Evolutionary conservation across 306 rosid species (phyloP).

Genomic region (Myrica gale): DNA sequence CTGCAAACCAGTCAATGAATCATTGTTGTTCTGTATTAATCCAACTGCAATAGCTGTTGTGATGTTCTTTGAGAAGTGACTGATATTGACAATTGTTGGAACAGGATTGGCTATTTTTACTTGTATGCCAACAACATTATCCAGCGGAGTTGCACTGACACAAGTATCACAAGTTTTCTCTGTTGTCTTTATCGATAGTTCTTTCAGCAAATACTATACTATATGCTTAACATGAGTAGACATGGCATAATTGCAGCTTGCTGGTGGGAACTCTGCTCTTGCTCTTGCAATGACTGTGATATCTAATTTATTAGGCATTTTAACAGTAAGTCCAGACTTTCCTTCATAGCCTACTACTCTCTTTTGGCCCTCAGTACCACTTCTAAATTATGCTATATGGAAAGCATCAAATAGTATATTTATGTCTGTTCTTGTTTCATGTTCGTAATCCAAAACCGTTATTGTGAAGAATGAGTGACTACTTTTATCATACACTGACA

Average conservation of each 20-base stretch:
- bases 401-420: background rate
- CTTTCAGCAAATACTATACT: background rate
- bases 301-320: constrained; percentile 8
- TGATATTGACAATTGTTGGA: background rate
- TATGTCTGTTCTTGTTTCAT: background rate
- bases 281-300: constrained; percentile 13
- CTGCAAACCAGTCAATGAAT: background rate
- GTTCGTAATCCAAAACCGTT: background rate
- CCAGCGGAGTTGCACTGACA: constrained; percentile 10
- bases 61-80: background rate
- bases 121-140: constrained; percentile 14
- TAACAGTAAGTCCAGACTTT: background rate
- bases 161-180: background rate
- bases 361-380: background rate
- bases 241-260: background rate
- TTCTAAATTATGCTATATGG: background rate
- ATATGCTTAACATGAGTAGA: background rate
- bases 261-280: constrained; percentile 9
- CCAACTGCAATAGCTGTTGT: background rate
- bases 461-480: constrained; percentile 1
- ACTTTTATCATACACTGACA: background rate
- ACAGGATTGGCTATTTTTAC: constrained; percentile 9
- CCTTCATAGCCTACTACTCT: background rate
- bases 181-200: background rate
- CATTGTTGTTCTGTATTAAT: background rate